These are phyloP conservation scores for Furcasterigmium sp. DNA, from an alignment of 2,329 filamentous ascomycete genomes.

Conservation along the genomic window DNA sequence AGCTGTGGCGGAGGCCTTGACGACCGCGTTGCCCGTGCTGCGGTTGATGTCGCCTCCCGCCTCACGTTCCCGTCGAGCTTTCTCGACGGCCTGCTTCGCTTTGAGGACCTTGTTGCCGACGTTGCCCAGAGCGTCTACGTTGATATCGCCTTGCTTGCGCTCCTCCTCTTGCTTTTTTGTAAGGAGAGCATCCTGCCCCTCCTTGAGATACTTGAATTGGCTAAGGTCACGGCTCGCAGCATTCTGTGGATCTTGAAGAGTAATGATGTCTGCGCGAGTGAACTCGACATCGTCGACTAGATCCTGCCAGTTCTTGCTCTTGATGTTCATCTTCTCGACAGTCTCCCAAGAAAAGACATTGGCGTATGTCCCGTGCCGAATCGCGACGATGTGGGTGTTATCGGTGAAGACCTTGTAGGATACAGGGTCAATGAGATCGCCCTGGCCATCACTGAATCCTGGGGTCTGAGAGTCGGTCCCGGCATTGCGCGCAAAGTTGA, in stretches of 20 bases:
- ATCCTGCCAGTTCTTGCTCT: slow-evolving; percentile 93
- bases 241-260: slow-evolving; percentile 92
- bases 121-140: slow-evolving; percentile 73
- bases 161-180: slow-evolving; percentile 68
- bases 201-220: slow-evolving; percentile 82
- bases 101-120: slow-evolving; percentile 77
- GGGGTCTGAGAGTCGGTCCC: slow-evolving; percentile 49
- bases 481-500: slow-evolving; percentile 89
- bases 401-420: slow-evolving; percentile 98
- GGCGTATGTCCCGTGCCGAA: slow-evolving; percentile 73
- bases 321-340: slow-evolving; percentile 90
- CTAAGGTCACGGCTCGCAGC: slow-evolving; percentile 75
- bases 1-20: slow-evolving; percentile 24
- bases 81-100: slow-evolving; percentile 91
- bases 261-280: slow-evolving; percentile 86
- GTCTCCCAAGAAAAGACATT: slow-evolving; percentile 98
- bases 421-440: slow-evolving; percentile 90
- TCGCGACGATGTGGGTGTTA: slow-evolving; percentile 92
- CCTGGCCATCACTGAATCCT: slow-evolving; percentile 47
- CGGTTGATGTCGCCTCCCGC: slow-evolving; percentile 54
- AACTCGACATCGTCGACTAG: slow-evolving; percentile 85
- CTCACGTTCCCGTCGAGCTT: slow-evolving; percentile 70
- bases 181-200: slow-evolving; percentile 65
- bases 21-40: slow-evolving; percentile 31
- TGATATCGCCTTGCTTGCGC: slow-evolving; percentile 64